phyloP scores from a whole-genome alignment of 176 grass and related monocot genomes.

The bread wheat (Triticum aestivum) region IWGSC_CS_RefSeq_v2.1 NC_057797.1:583313362-583313861 shows the following conservation, averaged over 20 bases:
- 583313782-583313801: slow-evolving; percentile 18
- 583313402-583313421: no score
- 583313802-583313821: not conserved
- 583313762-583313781: not conserved
- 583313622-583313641: not conserved
- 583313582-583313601: not conserved
- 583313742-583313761: not conserved
- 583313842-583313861: slow-evolving; percentile 14
- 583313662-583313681: not conserved
- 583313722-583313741: not conserved
- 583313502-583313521: no score
- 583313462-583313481: no score
- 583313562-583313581: not conserved
- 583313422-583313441: no score
- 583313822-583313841: not conserved
- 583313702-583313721: not conserved
- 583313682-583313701: not conserved
- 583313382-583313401: no score
- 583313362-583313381: not conserved
- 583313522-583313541: no score
- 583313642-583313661: not conserved
- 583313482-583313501: no score
- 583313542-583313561: no score
- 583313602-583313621: not conserved
- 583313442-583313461: no score